Conservation (phyloP, 345 rosid genomes). For the Toxicodendron radicans region DNA sequence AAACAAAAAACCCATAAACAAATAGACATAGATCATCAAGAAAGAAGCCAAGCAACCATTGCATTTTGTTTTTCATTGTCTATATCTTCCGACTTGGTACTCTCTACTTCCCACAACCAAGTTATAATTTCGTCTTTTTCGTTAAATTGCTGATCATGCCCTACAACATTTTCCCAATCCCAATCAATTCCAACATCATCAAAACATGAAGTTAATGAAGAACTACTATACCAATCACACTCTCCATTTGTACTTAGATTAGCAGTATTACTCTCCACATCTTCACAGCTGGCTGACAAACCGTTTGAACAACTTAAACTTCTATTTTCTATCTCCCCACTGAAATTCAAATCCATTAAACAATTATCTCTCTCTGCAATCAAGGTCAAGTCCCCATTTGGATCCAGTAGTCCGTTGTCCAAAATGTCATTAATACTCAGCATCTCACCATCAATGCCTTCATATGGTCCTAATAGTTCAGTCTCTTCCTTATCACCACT, state of each 20-base stretch:
- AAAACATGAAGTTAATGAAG: conserved; percentile 27
- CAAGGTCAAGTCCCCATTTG: conserved; percentile 8
- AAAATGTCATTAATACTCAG: conserved; percentile 16
- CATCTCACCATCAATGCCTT: conserved; percentile 23
- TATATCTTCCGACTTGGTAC: background rate
- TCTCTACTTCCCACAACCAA: conserved; percentile 31
- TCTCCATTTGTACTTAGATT: conserved; percentile 14
- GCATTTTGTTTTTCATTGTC: conserved; percentile 23
- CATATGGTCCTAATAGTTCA: conserved; percentile 21
- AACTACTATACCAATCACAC: conserved; percentile 15
- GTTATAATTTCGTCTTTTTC: conserved; percentile 4
- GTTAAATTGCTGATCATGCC: conserved; percentile 15
- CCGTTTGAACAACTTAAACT: background rate
- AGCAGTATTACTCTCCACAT: background rate
- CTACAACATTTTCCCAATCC: conserved; percentile 33
- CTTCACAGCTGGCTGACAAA: background rate
- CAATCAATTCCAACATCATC: conserved; percentile 28
- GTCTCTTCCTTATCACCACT: conserved; percentile 8
- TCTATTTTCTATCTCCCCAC: background rate
- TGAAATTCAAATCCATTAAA: no score
- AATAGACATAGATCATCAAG: background rate
- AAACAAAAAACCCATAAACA: background rate
- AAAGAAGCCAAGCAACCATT: conserved; percentile 39
- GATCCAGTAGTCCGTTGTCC: conserved; percentile 19
- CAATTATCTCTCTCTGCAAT: conserved; percentile 6